phyloP scores from a whole-genome alignment of 2,329 filamentous ascomycete species.

The Diaporthe citriasiana region DNA sequence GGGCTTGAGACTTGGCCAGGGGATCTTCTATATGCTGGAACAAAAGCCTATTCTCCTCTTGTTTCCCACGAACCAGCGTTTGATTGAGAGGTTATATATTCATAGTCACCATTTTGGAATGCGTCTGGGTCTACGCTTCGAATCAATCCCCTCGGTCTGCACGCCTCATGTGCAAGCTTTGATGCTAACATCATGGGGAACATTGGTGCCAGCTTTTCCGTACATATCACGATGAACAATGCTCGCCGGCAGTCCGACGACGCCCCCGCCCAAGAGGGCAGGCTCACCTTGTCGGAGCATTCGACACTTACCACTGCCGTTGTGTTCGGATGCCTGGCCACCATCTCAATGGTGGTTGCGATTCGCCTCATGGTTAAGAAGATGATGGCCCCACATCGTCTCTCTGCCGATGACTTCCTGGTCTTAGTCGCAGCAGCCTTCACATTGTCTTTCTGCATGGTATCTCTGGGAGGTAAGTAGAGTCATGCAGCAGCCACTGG shows the following conservation, averaged over 20 bases:
- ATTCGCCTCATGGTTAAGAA: constrained; percentile 34
- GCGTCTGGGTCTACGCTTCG: too few relatives aligned
- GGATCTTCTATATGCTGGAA: neutral
- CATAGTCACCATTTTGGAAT: neutral
- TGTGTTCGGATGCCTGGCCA: constrained; percentile 28
- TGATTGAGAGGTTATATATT: neutral
- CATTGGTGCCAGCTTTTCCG: neutral
- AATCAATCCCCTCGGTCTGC: neutral
- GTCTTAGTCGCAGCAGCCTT: constrained; percentile 27
- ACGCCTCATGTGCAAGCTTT: neutral
- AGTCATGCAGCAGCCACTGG: neutral
- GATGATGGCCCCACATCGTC: constrained; percentile 30
- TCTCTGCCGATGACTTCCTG: constrained; percentile 33
- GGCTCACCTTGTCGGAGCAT: constrained; percentile 6
- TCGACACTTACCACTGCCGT: constrained; percentile 15
- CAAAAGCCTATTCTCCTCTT: neutral
- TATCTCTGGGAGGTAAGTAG: constrained; percentile 33
- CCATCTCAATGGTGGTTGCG: constrained; percentile 30
- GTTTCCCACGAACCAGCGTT: neutral
- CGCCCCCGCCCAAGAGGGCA: constrained; percentile 15
- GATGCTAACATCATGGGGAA: neutral
- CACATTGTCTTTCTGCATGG: constrained; percentile 32
- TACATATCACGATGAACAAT: neutral
- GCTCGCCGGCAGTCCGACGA: neutral
- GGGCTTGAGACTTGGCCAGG: neutral